These are phyloP conservation scores for Rhodotorula babjevae DNA, from an alignment of 768 basidiomycete species.

Conservation along the genomic window DNA sequence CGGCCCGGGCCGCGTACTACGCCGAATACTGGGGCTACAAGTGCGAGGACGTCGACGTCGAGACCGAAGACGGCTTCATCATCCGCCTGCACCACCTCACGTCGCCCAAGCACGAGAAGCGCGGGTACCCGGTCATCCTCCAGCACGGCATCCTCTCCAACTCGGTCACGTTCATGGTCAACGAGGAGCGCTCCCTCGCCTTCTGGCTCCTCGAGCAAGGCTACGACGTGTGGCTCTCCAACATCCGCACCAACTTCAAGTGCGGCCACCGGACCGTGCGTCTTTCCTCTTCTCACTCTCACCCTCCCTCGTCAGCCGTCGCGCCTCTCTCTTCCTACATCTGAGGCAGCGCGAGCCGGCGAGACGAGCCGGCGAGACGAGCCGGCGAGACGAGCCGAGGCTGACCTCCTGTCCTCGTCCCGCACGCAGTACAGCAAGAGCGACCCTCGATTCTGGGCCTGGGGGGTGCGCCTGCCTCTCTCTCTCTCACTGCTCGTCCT, in stretches of 20 bases:
- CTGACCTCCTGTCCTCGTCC: background rate
- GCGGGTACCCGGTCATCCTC: slow-evolving; percentile 50
- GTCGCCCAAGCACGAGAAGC: slow-evolving; percentile 27
- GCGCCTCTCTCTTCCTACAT: too few species aligned
- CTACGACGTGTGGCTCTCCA: slow-evolving; percentile 29
- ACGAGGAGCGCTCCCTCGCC: slow-evolving; percentile 52
- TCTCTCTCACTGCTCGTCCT: too few species aligned
- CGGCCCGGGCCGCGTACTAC: slow-evolving; percentile 46
- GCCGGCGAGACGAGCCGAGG: too few species aligned
- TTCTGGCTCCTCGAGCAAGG: slow-evolving; percentile 53
- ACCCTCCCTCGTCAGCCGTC: too few species aligned
- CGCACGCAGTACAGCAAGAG: background rate
- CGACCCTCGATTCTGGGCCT: slow-evolving; percentile 34
- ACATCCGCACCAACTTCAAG: slow-evolving; percentile 48
- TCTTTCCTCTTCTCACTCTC: background rate
- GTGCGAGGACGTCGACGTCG: slow-evolving; percentile 50
- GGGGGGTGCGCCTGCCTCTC: slow-evolving; percentile 2
- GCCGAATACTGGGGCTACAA: slow-evolving; percentile 46
- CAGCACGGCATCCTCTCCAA: slow-evolving; percentile 47
- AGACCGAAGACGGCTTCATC: slow-evolving; percentile 52
- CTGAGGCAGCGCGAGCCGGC: too few species aligned
- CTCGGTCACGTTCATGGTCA: slow-evolving; percentile 47
- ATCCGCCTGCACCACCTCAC: slow-evolving; percentile 36
- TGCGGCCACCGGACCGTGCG: slow-evolving; percentile 35
- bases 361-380: too few species aligned